Conservation (phyloP, 2,329 filamentous ascomycete species). For the Venturia carpophila region DNA sequence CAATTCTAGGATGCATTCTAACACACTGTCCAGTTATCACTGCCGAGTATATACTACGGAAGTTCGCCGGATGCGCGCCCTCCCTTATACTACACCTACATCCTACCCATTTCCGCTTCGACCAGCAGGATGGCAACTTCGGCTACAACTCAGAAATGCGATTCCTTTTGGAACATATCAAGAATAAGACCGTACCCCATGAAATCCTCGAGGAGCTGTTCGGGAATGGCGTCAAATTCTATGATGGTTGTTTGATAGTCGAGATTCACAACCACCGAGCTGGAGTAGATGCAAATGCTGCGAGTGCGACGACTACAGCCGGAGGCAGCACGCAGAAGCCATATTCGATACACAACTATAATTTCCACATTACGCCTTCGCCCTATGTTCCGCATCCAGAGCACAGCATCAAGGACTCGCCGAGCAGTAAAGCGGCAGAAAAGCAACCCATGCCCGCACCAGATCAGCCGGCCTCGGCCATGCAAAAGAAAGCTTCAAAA, state of each 20-base stretch:
- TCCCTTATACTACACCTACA: constrained; percentile 84
- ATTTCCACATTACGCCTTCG: constrained; percentile 82
- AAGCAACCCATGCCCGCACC: constrained; percentile 54
- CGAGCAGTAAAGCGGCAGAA: constrained; percentile 22
- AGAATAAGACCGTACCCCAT: constrained; percentile 71
- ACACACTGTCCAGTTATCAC: constrained; percentile 50
- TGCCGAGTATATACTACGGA: constrained; percentile 71
- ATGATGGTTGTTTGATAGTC: constrained; percentile 90
- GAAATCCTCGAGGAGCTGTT: constrained; percentile 77
- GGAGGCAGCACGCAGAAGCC: constrained; percentile 48
- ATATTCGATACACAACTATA: constrained; percentile 89
- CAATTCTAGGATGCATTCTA: background rate
- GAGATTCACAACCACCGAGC: constrained; percentile 79
- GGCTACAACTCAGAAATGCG: constrained; percentile 89
- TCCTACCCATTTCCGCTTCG: constrained; percentile 80
- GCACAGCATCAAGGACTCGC: constrained; percentile 23
- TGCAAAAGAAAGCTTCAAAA: constrained; percentile 41
- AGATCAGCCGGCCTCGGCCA: constrained; percentile 36
- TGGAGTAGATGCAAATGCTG: constrained; percentile 48
- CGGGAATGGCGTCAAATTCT: constrained; percentile 67
- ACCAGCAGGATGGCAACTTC: constrained; percentile 88
- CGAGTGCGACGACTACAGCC: constrained; percentile 40
- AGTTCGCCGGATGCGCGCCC: constrained; percentile 63
- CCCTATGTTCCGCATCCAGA: constrained; percentile 66
- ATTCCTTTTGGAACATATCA: constrained; percentile 68